phyloP scores from a whole-genome alignment of 2,329 filamentous ascomycete species.

The Biscogniauxia marginata region DNA sequence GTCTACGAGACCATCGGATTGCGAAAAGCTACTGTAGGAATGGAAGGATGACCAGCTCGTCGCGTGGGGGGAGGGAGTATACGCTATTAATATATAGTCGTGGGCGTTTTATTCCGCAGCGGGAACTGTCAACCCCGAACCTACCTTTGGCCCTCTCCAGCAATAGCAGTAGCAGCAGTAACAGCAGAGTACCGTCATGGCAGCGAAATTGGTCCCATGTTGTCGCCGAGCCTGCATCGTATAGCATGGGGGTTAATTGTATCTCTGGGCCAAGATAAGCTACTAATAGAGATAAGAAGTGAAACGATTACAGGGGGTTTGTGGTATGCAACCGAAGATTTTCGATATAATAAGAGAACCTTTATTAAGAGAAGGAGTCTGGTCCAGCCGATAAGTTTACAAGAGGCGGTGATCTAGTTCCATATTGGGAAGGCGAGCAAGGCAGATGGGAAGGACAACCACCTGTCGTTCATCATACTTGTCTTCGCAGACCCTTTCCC shows the following conservation, averaged over 20 bases:
- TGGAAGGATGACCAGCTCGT: background rate
- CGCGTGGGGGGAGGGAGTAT: background rate
- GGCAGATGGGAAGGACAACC: background rate
- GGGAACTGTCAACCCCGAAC: background rate
- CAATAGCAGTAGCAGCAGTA: too few species aligned
- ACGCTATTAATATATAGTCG: background rate
- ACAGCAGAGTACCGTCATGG: too few species aligned
- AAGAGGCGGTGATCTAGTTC: background rate
- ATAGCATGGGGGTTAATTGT: background rate
- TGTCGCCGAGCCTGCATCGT: background rate
- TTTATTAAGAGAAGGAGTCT: background rate
- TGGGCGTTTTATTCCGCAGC: background rate
- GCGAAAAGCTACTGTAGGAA: conserved; percentile 1
- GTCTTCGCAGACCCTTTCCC: background rate
- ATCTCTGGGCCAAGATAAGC: background rate
- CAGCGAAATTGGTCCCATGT: background rate
- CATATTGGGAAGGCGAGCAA: background rate
- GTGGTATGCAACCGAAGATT: background rate
- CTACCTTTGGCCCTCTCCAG: background rate
- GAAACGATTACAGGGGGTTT: background rate
- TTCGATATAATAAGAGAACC: background rate
- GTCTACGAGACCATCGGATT: conserved; percentile 13
- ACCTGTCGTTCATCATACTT: background rate
- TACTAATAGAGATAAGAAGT: conserved; percentile 6
- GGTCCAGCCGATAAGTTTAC: background rate